phyloP scores from a whole-genome alignment of 2,329 filamentous ascomycete species.

The Aureobasidium leucospermi region DNA sequence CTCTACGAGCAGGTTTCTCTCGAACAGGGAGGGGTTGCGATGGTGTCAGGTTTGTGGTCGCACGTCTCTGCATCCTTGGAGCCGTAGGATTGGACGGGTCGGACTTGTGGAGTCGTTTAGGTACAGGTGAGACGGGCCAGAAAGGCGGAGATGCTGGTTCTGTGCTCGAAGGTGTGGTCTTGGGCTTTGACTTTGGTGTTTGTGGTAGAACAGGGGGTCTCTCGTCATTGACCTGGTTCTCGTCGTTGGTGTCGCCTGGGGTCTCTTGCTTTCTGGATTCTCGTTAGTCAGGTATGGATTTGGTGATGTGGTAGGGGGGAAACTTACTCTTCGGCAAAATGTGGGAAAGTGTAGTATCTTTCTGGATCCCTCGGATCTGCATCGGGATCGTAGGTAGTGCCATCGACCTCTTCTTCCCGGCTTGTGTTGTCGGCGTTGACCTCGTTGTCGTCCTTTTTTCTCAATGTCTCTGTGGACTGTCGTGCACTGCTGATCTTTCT shows the following conservation, averaged over 20 bases:
- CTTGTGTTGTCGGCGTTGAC: not conserved
- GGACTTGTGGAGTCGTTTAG: not conserved
- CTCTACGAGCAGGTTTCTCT: not conserved
- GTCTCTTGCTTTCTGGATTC: no score
- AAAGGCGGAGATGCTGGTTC: not conserved
- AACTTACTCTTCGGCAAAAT: slow-evolving; percentile 1
- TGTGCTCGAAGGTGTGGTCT: not conserved
- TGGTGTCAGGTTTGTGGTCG: not conserved
- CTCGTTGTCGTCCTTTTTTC: not conserved
- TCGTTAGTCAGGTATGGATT: no score
- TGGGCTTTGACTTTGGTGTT: not conserved
- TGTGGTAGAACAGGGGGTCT: not conserved
- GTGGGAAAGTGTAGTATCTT: slow-evolving; percentile 8
- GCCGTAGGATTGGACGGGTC: no score
- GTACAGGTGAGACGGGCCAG: not conserved
- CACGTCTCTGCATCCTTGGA: not conserved
- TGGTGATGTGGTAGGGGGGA: no score
- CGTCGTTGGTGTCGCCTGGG: not conserved
- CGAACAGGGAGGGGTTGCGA: not conserved
- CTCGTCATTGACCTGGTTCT: not conserved
- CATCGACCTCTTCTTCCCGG: not conserved
- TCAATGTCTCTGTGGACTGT: not conserved
- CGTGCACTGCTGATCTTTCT: not conserved
- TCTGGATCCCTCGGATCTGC: slow-evolving; percentile 8
- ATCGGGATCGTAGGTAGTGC: not conserved